Conservation (phyloP, 2,329 filamentous ascomycete species). For the Emergomyces orientalis region DNA sequence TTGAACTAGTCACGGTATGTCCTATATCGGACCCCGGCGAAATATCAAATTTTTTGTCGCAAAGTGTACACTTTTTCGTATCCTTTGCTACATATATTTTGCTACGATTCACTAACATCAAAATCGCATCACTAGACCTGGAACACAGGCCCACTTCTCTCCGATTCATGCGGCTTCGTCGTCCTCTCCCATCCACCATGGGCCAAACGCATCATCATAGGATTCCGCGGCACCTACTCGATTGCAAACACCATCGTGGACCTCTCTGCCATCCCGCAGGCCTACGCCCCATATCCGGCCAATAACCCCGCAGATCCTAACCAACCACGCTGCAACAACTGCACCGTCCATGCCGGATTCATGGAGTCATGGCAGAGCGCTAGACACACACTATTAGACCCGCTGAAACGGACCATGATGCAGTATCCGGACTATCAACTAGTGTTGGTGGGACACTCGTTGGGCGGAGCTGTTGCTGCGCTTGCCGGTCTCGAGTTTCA, state of each 20-base stretch:
- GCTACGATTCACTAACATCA: constrained; percentile 4
- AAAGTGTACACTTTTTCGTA: background rate
- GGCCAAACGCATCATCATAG: constrained; percentile 62
- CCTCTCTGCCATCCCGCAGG: constrained; percentile 77
- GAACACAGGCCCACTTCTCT: constrained; percentile 79
- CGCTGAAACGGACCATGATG: constrained; percentile 50
- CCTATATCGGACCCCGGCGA: background rate
- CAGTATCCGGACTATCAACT: constrained; percentile 63
- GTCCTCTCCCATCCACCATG: constrained; percentile 65
- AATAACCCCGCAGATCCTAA: constrained; percentile 31
- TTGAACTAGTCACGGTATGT: constrained; percentile 60
- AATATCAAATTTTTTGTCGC: constrained; percentile 1
- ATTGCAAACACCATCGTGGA: constrained; percentile 86
- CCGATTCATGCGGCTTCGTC: constrained; percentile 89
- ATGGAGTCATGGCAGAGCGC: constrained; percentile 74
- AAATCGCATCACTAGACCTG: constrained; percentile 49
- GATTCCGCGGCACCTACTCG: constrained; percentile 91
- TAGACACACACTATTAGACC: constrained; percentile 57
- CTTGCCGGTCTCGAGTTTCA: constrained; percentile 76
- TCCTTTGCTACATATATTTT: background rate
- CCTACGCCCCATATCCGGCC: constrained; percentile 74
- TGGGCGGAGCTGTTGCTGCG: constrained; percentile 85
- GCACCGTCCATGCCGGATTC: constrained; percentile 89
- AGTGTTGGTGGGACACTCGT: constrained; percentile 76
- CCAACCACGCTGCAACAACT: constrained; percentile 58